Conservation (phyloP, 164 flowering plant species). For the Piper betle region DNA sequence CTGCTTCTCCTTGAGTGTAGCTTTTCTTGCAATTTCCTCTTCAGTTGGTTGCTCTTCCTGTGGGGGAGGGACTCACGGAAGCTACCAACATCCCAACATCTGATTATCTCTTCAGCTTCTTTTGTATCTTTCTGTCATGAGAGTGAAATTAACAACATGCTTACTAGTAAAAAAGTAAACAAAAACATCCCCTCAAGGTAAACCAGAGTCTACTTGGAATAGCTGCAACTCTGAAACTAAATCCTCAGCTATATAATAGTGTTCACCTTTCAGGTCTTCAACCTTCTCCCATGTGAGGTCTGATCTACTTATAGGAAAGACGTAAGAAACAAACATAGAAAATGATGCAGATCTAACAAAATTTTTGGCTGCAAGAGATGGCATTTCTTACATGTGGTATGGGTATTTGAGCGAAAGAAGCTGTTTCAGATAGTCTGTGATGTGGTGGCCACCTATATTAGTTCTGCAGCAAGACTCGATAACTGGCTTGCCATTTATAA, state of each 20-base stretch:
- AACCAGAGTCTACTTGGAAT: constrained; percentile 47
- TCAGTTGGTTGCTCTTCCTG: constrained; percentile 72
- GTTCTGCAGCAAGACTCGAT: constrained; percentile 74
- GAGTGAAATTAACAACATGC: not conserved
- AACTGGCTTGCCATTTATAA: constrained; percentile 80
- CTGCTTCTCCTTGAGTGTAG: constrained; percentile 85
- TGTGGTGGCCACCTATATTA: constrained; percentile 89
- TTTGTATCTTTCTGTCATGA: constrained; percentile 55
- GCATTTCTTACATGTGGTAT: constrained; percentile 58
- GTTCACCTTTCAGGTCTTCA: constrained; percentile 96
- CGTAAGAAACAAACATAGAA: not conserved
- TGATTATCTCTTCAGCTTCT: constrained; percentile 76
- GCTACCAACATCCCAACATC: constrained; percentile 95
- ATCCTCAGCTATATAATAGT: constrained; percentile 81
- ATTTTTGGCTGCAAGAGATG: not conserved
- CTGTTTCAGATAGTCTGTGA: constrained; percentile 88
- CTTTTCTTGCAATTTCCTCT: constrained; percentile 92
- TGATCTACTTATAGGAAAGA: constrained; percentile 27
- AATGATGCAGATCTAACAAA: not conserved
- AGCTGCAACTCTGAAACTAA: constrained; percentile 58
- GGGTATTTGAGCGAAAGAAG: constrained; percentile 93
- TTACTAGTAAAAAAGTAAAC: not conserved
- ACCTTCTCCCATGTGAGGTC: constrained; percentile 90
- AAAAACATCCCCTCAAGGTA: not conserved
- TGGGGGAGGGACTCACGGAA: constrained; percentile 81